These are phyloP conservation scores for Coffea canephora DNA, from an alignment of 257 asterid genomes.

Conservation along the genomic window DNA sequence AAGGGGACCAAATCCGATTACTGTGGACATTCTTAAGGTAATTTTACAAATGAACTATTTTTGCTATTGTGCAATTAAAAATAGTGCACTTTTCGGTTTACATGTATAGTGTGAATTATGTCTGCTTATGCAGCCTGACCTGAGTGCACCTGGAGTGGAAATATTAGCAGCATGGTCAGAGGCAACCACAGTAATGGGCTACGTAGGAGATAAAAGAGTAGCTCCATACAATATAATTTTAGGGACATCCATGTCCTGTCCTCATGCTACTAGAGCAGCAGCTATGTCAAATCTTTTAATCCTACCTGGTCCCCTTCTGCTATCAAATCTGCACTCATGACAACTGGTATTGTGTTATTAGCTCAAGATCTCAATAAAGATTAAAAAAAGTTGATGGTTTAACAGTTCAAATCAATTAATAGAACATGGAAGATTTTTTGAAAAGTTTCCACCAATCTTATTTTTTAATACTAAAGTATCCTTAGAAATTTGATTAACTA, in stretches of 20 bases:
- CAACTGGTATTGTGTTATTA: slow-evolving; percentile 39
- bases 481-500: no score
- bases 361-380: no score
- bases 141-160: slow-evolving; percentile 68
- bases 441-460: no score
- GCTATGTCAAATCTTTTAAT: slow-evolving; percentile 61
- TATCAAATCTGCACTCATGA: slow-evolving; percentile 68
- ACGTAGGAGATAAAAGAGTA: slow-evolving; percentile 32
- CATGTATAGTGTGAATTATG: not conserved
- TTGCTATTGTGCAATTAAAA: not conserved
- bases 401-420: no score
- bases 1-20: slow-evolving; percentile 60
- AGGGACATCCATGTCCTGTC: slow-evolving; percentile 76
- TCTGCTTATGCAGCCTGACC: slow-evolving; percentile 46
- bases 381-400: no score
- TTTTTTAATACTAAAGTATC: no score
- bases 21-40: slow-evolving; percentile 56
- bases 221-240: slow-evolving; percentile 54
- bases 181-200: slow-evolving; percentile 38
- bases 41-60: not conserved
- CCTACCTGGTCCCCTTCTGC: slow-evolving; percentile 76
- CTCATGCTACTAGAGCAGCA: slow-evolving; percentile 69
- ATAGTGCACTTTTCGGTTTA: not conserved
- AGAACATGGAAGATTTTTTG: no score
- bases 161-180: slow-evolving; percentile 75